Evolutionary conservation across 352 stramenopile genomes (phyloP), one percentile per base, ranked within the genome.

Genomic region (Globisporangium ultimum): DNA sequence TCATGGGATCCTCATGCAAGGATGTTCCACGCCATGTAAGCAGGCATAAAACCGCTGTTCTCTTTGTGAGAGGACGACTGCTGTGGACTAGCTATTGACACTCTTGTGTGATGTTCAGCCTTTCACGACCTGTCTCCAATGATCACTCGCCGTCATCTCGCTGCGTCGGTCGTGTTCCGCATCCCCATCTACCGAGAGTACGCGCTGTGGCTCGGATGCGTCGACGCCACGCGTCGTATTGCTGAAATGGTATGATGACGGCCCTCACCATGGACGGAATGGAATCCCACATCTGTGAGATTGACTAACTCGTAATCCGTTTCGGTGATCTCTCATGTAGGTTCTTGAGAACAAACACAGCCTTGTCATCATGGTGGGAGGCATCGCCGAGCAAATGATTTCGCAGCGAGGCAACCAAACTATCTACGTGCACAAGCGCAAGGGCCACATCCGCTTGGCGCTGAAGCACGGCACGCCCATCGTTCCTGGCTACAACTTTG

Each of bases 331-430:
- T 36, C 28, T 36, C 28, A 1, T 36, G 47, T 32, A 83, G 66
- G 71, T 88, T 58, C 73, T 93, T 34, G 67, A 64, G 18, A 74
- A 79, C 51, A 82, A 76, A 50, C 89, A 91, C 67, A 92, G 80
- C 60, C 59, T 91, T 46, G 80, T 90, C 21, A 95, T 93, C 40
- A 53, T 93, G 15, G 81, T 95, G 41, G 84, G 85, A 4, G 83
- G 84, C 34, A 91, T 92, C 66, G 64, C 79, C 15, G 85, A 95
- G 77, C 83, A 95, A 66, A 91, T 95, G 84, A 60, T 93, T 20
- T 84, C 83, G 45, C 63, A 88, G 55, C 71, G 69, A 15, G 74
- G 78, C 36, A 74, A 93, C 45, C 85, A 95, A 43, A 81, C 72
- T 24, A 75, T 95, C 51, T 91, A 90, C 67, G 76, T 81, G 55